Evolutionary conservation across 306 rosid species (phyloP).

Genomic region (Fagus sylvatica): DNA sequence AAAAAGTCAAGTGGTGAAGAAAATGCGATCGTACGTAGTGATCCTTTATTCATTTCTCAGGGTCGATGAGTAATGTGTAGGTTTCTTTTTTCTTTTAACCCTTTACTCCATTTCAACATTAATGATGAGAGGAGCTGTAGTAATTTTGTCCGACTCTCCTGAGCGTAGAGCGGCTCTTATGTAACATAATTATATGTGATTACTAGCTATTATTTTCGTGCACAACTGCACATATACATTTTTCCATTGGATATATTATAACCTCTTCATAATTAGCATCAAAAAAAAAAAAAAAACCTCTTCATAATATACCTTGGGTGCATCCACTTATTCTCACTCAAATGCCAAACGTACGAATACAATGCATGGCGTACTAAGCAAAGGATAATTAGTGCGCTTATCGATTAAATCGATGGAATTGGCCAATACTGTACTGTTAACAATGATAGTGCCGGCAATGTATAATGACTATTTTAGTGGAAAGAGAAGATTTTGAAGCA

Average conservation of each 20-base stretch:
- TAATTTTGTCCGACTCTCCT: background rate
- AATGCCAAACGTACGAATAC: background rate
- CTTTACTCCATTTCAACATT: background rate
- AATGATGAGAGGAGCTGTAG: background rate
- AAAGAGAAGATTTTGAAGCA: background rate
- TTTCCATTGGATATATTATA: background rate
- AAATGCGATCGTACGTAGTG: background rate
- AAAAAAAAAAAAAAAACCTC: too few relatives aligned
- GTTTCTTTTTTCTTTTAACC: background rate
- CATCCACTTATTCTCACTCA: constrained; percentile 13
- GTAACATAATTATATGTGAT: too few relatives aligned
- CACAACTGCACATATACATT: background rate
- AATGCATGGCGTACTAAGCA: constrained; percentile 8
- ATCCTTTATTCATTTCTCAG: background rate
- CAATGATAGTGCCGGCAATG: constrained; percentile 21
- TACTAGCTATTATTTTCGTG: background rate
- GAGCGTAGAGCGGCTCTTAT: too few relatives aligned
- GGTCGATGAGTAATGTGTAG: background rate
- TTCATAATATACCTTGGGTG: background rate
- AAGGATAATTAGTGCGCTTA: background rate
- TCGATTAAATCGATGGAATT: constrained; percentile 5
- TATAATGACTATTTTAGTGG: background rate
- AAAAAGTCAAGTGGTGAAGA: background rate
- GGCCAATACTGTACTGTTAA: constrained; percentile 25
- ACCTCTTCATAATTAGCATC: background rate